Conservation (phyloP, 495 filamentous ascomycete genomes). For the Letharia lupina region DNA sequence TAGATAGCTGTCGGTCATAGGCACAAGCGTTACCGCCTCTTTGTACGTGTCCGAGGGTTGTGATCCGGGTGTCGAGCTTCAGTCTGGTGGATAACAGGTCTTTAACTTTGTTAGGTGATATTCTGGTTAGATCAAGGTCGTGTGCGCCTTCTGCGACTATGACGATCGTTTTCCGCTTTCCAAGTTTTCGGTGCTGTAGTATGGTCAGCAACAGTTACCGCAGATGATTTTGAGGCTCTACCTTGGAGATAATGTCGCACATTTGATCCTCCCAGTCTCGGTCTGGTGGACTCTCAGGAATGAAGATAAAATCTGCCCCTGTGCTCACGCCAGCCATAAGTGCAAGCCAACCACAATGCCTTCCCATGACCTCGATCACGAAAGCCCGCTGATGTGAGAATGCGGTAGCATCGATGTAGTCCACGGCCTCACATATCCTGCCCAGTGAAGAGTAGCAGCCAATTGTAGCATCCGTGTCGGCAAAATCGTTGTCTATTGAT, state of each 20-base stretch:
- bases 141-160: conserved; percentile 95
- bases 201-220: conserved; percentile 30
- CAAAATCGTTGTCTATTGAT: conserved; percentile 97
- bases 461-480: conserved; percentile 93
- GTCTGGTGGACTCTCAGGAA: conserved; percentile 87
- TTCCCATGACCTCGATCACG: conserved; percentile 98
- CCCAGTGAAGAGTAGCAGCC: conserved; percentile 90
- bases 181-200: conserved; percentile 71
- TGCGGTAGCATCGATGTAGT: conserved; percentile 94
- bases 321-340: conserved; percentile 94
- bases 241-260: conserved; percentile 71
- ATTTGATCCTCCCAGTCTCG: conserved; percentile 87
- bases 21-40: conserved; percentile 85
- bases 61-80: conserved; percentile 83
- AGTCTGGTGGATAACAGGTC: conserved; percentile 75
- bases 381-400: conserved; percentile 96
- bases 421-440: conserved; percentile 87
- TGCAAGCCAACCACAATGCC: conserved; percentile 96
- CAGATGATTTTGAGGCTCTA: conserved; percentile 30
- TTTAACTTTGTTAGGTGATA: conserved; percentile 71
- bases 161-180: conserved; percentile 95
- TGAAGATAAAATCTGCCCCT: conserved; percentile 93
- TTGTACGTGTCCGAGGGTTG: conserved; percentile 93
- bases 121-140: conserved; percentile 76
- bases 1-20: conserved; percentile 90